Evolutionary conservation across 345 rosid species (phyloP).

Genomic region (Bruguiera sexangula): DNA sequence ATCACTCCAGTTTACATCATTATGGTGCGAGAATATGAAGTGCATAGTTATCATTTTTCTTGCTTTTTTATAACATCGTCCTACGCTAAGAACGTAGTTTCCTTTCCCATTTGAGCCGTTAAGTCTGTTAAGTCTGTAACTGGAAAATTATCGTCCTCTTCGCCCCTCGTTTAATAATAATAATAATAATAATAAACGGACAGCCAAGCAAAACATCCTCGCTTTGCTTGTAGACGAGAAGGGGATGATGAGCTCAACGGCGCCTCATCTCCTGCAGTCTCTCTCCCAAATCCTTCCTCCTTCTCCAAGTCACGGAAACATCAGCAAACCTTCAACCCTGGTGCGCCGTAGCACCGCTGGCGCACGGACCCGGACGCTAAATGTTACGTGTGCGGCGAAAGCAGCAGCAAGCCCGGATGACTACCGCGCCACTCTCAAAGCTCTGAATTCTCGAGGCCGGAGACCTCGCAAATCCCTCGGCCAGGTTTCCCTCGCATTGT

Average conservation of each 20-base stretch:
- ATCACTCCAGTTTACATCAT: no score
- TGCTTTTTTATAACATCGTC: no score
- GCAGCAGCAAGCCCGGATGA: slow-evolving; percentile 56
- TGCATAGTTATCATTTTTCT: background rate
- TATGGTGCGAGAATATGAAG: background rate
- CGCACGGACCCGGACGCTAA: slow-evolving; percentile 11
- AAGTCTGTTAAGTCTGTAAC: no score
- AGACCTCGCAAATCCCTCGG: slow-evolving; percentile 89
- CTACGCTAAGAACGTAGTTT: no score
- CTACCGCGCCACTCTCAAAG: slow-evolving; percentile 74
- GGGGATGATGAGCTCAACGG: slow-evolving; percentile 13
- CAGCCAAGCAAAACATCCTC: no score
- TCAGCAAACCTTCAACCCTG: slow-evolving; percentile 15
- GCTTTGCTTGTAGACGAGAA: background rate
- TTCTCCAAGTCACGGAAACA: slow-evolving; percentile 5
- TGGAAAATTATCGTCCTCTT: no score
- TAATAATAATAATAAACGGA: no score
- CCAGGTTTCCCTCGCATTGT: slow-evolving; percentile 45
- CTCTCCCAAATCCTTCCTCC: slow-evolving; percentile 22
- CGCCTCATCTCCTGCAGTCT: slow-evolving; percentile 24
- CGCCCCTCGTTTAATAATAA: no score
- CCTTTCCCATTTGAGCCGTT: no score
- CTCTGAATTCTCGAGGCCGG: slow-evolving; percentile 83
- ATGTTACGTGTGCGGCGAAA: slow-evolving; percentile 34
- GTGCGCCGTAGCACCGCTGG: background rate